Base-by-base conservation (phyloP, 2,329 filamentous ascomycete species). In the Rutstroemia sp. region DNA sequence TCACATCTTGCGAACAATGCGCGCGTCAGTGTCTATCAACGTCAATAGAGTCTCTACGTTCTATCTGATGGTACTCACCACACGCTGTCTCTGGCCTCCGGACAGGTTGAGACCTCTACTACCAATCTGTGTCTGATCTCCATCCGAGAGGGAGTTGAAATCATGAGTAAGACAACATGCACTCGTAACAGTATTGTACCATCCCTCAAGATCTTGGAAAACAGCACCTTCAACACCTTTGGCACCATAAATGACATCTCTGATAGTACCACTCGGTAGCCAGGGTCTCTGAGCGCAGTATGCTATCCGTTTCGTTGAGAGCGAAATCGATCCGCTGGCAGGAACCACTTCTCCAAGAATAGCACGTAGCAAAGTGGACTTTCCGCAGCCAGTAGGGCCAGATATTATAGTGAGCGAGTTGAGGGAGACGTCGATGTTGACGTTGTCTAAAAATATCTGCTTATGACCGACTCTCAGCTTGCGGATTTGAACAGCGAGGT, bases 41-140 rank as follows among this genome's bases (percentile, higher is more conserved):
- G 36, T 42, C 21, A 40, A 17, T 2, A 30, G 19, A 17, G 9
- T 16, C 21, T 25, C 16, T n/a, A 57, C 2, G 4, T 50, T 27
- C 44, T 0, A 5, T 16, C 12, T 12, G 40, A 21, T 40, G 63
- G 17, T 16, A 40, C 45, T 19, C 64, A 74, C 72, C 25, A 75
- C 64, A 40, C 74, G 67, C 27, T 74, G 72, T 42, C 68, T 73
- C 54, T 78, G 75, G 1, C 75, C 75, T 38, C 75, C 75, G 40
- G 74, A 76, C 1, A 78, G 59, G 3, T 70, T 70, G 2, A 75
- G 65, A 1, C 75, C 75, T 6, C 70, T 68, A n/a, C 68, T 72
- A 2, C 75, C 74, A 53, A 76, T 68, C 14, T 69, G 58, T 0
- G 72, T 74, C 4, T 67, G 56, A 40, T 75, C 72, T 5, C 70